These are phyloP conservation scores for Dryadomyces quercus-mongolicae DNA, from an alignment of 2,329 filamentous ascomycete genomes.

Conservation along the genomic window DNA sequence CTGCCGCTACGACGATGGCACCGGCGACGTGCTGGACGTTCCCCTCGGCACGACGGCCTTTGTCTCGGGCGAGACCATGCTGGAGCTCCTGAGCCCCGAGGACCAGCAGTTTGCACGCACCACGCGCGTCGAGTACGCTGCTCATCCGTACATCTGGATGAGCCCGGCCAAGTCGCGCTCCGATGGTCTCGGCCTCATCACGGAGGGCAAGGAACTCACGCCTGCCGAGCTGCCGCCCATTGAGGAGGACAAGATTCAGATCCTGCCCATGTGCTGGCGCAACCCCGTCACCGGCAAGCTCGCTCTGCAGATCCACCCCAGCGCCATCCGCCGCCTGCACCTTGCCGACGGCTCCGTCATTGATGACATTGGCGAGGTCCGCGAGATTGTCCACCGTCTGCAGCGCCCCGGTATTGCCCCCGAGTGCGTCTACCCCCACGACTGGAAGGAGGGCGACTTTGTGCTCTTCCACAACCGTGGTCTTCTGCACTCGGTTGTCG, in stretches of 20 bases:
- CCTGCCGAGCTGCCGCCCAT: constrained; percentile 49
- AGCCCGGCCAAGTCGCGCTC: constrained; percentile 51
- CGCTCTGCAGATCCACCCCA: constrained; percentile 63
- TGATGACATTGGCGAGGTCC: constrained; percentile 53
- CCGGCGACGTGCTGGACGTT: constrained; percentile 51
- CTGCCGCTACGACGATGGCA: constrained; percentile 62
- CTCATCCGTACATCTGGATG: constrained; percentile 80
- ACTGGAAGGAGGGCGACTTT: constrained; percentile 66
- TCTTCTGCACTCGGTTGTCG: constrained; percentile 62
- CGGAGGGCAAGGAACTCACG: constrained; percentile 40
- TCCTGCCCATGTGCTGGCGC: constrained; percentile 65
- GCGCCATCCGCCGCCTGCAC: constrained; percentile 57
- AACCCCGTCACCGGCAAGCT: constrained; percentile 59
- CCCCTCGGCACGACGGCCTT: constrained; percentile 69
- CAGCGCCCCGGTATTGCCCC: constrained; percentile 64
- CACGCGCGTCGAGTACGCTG: constrained; percentile 61
- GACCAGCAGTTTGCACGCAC: constrained; percentile 57
- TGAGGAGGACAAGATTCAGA: constrained; percentile 54
- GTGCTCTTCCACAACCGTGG: constrained; percentile 72
- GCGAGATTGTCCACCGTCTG: constrained; percentile 55
- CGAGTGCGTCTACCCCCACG: constrained; percentile 55
- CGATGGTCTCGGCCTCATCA: constrained; percentile 59
- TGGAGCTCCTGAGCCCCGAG: constrained; percentile 48
- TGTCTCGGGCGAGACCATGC: constrained; percentile 59
- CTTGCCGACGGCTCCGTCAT: constrained; percentile 53